Conservation (phyloP, 2,329 filamentous ascomycete genomes). For the Periconia sp. region DNA sequence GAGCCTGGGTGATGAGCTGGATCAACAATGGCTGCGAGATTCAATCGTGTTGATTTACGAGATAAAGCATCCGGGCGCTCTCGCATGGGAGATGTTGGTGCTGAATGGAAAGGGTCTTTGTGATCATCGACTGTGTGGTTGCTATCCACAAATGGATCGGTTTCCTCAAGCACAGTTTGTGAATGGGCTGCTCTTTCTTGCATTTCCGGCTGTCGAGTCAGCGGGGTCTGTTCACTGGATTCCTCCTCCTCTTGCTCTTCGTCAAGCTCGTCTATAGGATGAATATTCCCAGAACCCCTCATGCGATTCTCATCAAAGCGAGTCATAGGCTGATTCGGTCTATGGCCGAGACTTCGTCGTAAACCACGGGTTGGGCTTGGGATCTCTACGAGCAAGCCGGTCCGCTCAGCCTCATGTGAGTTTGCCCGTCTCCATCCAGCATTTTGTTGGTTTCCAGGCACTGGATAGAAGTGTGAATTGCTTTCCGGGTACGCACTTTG, state of each 20-base stretch:
- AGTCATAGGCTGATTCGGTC: conserved; percentile 40
- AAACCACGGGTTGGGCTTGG: conserved; percentile 53
- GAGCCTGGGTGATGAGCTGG: conserved; percentile 17
- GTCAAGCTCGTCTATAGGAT: conserved; percentile 65
- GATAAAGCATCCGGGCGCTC: conserved; percentile 11
- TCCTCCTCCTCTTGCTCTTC: conserved; percentile 52
- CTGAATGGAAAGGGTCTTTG: conserved; percentile 27
- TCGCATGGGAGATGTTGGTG: conserved; percentile 21
- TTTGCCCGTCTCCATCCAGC: conserved; percentile 35
- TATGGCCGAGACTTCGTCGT: conserved; percentile 42
- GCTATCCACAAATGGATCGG: conserved; percentile 47
- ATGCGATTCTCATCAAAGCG: conserved; percentile 53
- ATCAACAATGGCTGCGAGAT: conserved; percentile 10
- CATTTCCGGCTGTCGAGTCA: conserved; percentile 27
- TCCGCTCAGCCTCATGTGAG: conserved; percentile 46
- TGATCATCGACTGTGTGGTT: conserved; percentile 28
- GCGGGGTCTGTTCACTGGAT: conserved; percentile 16
- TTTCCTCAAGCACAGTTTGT: conserved; percentile 27
- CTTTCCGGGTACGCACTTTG: conserved; percentile 38
- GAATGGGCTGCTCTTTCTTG: conserved; percentile 17
- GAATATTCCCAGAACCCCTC: conserved; percentile 57
- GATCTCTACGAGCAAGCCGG: conserved; percentile 50
- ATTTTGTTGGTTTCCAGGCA: conserved; percentile 21
- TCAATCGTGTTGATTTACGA: conserved; percentile 14
- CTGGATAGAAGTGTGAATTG: conserved; percentile 30